Conservation (phyloP, 225 moss, liverwort and hornwort species). For the Pseudoscleropodium purum region DNA sequence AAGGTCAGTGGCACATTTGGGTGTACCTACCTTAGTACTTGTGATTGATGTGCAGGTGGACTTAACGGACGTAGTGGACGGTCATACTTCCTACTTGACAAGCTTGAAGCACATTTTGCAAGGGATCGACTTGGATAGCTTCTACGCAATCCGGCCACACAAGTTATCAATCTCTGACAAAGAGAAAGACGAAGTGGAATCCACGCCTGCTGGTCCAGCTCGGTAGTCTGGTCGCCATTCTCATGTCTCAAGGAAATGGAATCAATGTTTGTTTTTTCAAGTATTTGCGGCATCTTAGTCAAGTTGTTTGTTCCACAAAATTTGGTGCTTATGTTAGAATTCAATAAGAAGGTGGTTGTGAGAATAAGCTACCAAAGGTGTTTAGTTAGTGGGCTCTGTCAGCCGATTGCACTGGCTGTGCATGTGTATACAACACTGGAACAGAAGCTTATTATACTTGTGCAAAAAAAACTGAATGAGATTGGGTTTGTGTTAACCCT, state of each 20-base stretch:
- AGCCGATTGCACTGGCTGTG: background rate
- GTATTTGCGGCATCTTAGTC: background rate
- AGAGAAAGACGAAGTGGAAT: background rate
- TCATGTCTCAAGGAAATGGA: background rate
- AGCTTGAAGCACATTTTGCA: constrained; percentile 35
- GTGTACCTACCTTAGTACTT: background rate
- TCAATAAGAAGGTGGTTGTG: background rate
- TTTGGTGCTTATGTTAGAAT: background rate
- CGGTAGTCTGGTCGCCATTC: background rate
- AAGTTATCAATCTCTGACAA: background rate
- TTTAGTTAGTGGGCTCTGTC: background rate
- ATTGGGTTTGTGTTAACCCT: background rate
- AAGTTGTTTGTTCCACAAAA: background rate
- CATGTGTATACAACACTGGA: background rate
- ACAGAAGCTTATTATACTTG: background rate
- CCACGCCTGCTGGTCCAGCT: constrained; percentile 3
- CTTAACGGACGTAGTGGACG: constrained; percentile 53
- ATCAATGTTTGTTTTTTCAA: background rate
- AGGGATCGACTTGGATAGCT: constrained; percentile 62
- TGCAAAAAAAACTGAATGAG: background rate
- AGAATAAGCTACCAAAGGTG: background rate
- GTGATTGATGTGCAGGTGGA: constrained; percentile 47
- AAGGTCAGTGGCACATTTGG: no score
- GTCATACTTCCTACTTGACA: constrained; percentile 53
- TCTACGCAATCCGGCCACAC: constrained; percentile 33